phyloP scores from a whole-genome alignment of 225 moss, liverwort and hornwort species.

The Bryum argenteum region DNA sequence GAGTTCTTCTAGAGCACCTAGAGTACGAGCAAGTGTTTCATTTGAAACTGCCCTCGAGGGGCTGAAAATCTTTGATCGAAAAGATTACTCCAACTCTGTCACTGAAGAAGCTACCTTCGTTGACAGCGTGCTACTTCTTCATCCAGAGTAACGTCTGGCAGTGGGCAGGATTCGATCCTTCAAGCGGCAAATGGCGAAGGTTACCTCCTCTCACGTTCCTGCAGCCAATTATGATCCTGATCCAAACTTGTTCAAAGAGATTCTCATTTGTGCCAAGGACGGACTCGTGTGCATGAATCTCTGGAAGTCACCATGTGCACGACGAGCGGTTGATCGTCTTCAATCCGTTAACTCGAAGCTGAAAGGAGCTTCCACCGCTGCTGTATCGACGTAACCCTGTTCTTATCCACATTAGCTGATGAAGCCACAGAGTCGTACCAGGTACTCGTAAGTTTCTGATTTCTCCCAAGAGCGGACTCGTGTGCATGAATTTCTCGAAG shows the following conservation, averaged over 20 bases:
- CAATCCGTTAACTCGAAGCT: slow-evolving; percentile 2
- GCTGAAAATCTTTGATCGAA: not conserved
- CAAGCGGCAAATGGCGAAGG: slow-evolving; percentile 22
- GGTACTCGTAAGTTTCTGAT: not conserved
- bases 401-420: no score
- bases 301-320: no score
- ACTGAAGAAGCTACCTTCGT: not conserved
- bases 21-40: not conserved
- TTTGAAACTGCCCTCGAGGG: not conserved
- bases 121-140: slow-evolving; percentile 27
- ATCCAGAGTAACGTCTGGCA: slow-evolving; percentile 1
- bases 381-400: no score
- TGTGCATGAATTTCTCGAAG: no score
- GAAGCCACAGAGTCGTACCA: not conserved
- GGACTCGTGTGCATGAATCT: no score
- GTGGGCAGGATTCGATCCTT: slow-evolving; percentile 15
- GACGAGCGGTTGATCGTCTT: no score
- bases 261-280: no score
- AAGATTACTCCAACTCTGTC: no score
- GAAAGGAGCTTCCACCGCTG: slow-evolving; percentile 7
- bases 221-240: slow-evolving; percentile 16
- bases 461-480: no score
- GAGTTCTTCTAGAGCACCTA: not conserved
- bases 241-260: slow-evolving; percentile 30
- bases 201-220: slow-evolving; percentile 6